phyloP scores from a whole-genome alignment of 2,329 filamentous ascomycete species.

The Ampelomyces quisqualis region DNA sequence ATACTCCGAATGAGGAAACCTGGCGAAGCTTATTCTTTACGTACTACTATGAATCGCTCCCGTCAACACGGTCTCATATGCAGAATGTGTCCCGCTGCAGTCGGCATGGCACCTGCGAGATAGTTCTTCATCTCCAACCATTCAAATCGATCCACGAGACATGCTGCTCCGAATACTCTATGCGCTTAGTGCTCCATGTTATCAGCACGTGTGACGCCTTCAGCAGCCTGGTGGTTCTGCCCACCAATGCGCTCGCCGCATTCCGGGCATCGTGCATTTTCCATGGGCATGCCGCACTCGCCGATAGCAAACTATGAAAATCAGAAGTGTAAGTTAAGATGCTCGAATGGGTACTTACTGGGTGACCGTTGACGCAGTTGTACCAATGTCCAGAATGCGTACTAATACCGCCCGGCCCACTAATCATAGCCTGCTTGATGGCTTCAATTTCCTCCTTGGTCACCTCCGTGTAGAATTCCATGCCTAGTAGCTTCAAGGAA shows the following conservation, averaged over 20 bases:
- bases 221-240: constrained; percentile 49
- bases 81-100: too few relatives aligned
- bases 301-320: constrained; percentile 56
- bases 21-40: too few relatives aligned
- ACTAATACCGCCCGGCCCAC: constrained; percentile 44
- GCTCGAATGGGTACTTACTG: constrained; percentile 30
- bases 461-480: constrained; percentile 45
- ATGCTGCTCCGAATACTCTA: not conserved
- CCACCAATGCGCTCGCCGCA: constrained; percentile 62
- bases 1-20: too few relatives aligned
- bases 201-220: constrained; percentile 54
- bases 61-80: too few relatives aligned
- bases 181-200: constrained; percentile 49
- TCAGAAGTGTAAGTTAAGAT: constrained; percentile 1
- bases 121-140: constrained; percentile 41
- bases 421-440: constrained; percentile 53
- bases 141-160: too few relatives aligned
- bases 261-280: constrained; percentile 62
- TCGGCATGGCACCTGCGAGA: too few relatives aligned
- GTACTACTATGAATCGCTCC: too few relatives aligned
- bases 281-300: constrained; percentile 67
- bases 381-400: constrained; percentile 62
- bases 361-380: constrained; percentile 57
- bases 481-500: constrained; percentile 29
- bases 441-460: constrained; percentile 47